Percentiles rank a stretch among this genome's conserved stretches.
phyloP scores from a whole-genome alignment of 2,329 filamentous ascomycete genomes.

The Pleomassaria siparia region DNA sequence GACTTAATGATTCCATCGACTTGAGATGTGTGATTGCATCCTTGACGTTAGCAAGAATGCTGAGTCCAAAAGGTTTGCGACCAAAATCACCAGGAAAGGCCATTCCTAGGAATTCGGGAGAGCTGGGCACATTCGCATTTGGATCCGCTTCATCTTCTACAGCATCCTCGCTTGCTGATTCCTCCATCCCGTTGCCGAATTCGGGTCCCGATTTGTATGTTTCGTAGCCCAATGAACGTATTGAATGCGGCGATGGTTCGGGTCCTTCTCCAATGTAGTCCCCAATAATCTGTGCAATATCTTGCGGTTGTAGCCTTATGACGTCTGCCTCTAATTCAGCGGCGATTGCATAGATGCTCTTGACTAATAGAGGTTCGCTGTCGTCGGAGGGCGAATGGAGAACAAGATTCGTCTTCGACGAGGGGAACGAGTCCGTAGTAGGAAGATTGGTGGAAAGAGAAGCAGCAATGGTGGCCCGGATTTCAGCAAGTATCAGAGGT shows the following conservation, averaged over 20 bases:
- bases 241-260: slow-evolving; percentile 50
- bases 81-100: too few relatives aligned
- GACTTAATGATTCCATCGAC: not conserved
- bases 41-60: too few relatives aligned
- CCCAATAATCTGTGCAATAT: slow-evolving; percentile 69
- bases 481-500: slow-evolving; percentile 43
- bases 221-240: slow-evolving; percentile 57
- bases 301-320: slow-evolving; percentile 67
- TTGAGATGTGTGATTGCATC: too few relatives aligned
- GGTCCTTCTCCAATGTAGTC: slow-evolving; percentile 67
- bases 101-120: not conserved
- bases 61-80: too few relatives aligned
- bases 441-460: slow-evolving; percentile 45
- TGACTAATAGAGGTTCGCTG: slow-evolving; percentile 57
- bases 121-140: not conserved
- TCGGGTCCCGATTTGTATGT: slow-evolving; percentile 49
- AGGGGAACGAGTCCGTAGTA: slow-evolving; percentile 47
- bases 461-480: slow-evolving; percentile 54
- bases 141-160: slow-evolving; percentile 45
- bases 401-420: slow-evolving; percentile 58
- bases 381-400: slow-evolving; percentile 62
- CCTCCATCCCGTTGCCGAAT: slow-evolving; percentile 25
- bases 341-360: slow-evolving; percentile 65
- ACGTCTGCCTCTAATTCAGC: slow-evolving; percentile 65
- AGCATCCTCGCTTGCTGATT: slow-evolving; percentile 26